phyloP scores from a whole-genome alignment of 2,329 filamentous ascomycete genomes.

The Setomelanomma holmii region DNA sequence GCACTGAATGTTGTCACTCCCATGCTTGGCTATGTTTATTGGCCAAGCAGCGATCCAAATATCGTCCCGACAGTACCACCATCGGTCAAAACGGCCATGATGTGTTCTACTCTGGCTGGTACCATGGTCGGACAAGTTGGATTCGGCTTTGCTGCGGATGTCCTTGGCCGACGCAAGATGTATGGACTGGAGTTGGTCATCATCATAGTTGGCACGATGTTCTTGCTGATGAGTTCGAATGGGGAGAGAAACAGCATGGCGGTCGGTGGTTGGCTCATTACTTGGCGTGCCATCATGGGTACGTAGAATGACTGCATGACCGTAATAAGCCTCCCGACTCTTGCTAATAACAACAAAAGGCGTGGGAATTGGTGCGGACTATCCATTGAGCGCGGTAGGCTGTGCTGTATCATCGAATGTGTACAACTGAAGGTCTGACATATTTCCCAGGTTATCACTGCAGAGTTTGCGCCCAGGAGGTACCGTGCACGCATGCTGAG shows the following conservation, averaged over 20 bases:
- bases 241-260: conserved; percentile 45
- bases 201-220: conserved; percentile 49
- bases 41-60: conserved; percentile 31
- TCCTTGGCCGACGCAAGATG: conserved; percentile 48
- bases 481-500: conserved; percentile 51
- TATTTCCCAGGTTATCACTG: conserved; percentile 36
- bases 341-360: conserved; percentile 8
- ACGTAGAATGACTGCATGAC: background rate
- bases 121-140: conserved; percentile 49
- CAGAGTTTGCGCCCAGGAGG: conserved; percentile 49
- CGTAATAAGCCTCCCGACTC: background rate
- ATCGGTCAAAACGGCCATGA: conserved; percentile 46
- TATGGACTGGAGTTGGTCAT: conserved; percentile 52
- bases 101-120: conserved; percentile 48
- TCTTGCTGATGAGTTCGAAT: conserved; percentile 48
- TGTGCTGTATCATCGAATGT: no score
- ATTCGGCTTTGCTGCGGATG: conserved; percentile 50
- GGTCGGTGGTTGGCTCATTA: conserved; percentile 49
- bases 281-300: conserved; percentile 52
- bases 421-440: background rate
- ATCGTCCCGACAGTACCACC: conserved; percentile 34
- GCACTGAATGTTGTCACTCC: conserved; percentile 51
- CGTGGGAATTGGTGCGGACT: conserved; percentile 49
- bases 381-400: conserved; percentile 44
- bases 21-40: conserved; percentile 51